These are phyloP conservation scores for Talaromyces adpressus DNA, from an alignment of 495 filamentous ascomycete species.

Conservation along the genomic window DNA sequence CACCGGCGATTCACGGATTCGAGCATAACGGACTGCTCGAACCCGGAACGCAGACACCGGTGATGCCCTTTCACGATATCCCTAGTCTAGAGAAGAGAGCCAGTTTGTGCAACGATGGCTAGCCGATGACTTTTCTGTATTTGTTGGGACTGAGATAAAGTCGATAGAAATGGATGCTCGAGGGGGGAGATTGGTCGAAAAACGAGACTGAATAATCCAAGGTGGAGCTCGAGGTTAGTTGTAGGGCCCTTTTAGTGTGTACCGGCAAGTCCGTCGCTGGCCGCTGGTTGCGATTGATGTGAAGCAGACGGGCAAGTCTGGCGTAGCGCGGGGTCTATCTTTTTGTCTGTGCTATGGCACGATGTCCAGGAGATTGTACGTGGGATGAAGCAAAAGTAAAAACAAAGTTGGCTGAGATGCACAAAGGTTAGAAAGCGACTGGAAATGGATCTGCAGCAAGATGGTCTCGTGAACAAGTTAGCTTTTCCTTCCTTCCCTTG, in stretches of 20 bases:
- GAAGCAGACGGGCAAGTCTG: background rate
- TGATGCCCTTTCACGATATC: conserved; percentile 2
- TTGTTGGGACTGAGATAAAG: background rate
- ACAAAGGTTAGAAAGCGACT: background rate
- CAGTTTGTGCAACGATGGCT: background rate
- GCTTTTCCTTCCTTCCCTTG: background rate
- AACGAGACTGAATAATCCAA: background rate
- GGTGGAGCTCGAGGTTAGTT: conserved; percentile 1
- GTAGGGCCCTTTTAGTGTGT: background rate
- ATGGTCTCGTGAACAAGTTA: background rate
- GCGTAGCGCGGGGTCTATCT: background rate
- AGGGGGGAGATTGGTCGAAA: background rate
- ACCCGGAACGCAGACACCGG: conserved; percentile 35
- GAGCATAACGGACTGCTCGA: conserved; percentile 41
- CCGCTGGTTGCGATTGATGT: background rate
- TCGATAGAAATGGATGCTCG: background rate
- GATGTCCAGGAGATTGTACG: background rate
- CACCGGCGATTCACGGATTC: conserved; percentile 40
- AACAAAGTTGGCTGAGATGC: background rate
- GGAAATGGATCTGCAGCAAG: background rate
- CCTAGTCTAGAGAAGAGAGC: background rate
- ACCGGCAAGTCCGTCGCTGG: background rate
- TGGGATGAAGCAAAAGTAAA: background rate
- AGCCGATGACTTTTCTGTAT: background rate
- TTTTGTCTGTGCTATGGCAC: background rate